phyloP scores from a whole-genome alignment of 2,329 filamentous ascomycete species.

The Fusarium anthophilum region DNA sequence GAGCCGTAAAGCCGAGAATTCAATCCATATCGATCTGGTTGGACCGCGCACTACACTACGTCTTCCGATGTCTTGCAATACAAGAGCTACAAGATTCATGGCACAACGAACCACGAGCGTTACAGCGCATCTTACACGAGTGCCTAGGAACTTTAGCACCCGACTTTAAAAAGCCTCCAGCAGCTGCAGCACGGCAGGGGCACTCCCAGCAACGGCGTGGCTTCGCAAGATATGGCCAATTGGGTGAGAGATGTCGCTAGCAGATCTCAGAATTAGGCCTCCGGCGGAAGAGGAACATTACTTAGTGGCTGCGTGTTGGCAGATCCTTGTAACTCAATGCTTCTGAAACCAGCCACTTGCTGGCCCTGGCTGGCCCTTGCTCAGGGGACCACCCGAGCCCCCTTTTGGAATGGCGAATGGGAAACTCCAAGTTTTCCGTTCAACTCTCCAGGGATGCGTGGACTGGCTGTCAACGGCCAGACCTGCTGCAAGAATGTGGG shows the following conservation, averaged over 20 bases:
- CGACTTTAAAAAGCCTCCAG: not conserved
- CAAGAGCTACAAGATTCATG: conserved; percentile 1
- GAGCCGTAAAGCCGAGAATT: conserved; percentile 19
- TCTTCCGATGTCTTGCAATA: conserved; percentile 9
- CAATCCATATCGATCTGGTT: conserved; percentile 20
- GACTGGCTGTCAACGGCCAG: conserved; percentile 26
- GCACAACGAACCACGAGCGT: conserved; percentile 21
- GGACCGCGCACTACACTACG: not conserved
- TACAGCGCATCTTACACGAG: conserved; percentile 8
- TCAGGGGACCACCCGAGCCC: conserved; percentile 23
- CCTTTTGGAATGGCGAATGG: conserved; percentile 24
- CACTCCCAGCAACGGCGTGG: conserved; percentile 25
- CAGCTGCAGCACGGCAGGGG: conserved; percentile 22
- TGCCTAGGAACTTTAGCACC: not conserved
- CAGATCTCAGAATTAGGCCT: conserved; percentile 37
- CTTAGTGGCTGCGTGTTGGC: conserved; percentile 34
- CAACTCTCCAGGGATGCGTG: conserved; percentile 25
- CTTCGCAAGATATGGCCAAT: conserved; percentile 29
- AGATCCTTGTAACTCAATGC: conserved; percentile 15
- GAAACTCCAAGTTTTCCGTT: conserved; percentile 19
- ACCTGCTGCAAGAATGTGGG: conserved; percentile 15
- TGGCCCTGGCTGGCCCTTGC: conserved; percentile 27
- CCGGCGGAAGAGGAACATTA: conserved; percentile 13
- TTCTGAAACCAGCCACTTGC: conserved; percentile 42
- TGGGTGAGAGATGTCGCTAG: conserved; percentile 28